Percentiles rank a stretch among this genome's conserved stretches.
Conservation (phyloP, 495 filamentous ascomycete genomes). For the Chlorociboria aeruginascens region DNA sequence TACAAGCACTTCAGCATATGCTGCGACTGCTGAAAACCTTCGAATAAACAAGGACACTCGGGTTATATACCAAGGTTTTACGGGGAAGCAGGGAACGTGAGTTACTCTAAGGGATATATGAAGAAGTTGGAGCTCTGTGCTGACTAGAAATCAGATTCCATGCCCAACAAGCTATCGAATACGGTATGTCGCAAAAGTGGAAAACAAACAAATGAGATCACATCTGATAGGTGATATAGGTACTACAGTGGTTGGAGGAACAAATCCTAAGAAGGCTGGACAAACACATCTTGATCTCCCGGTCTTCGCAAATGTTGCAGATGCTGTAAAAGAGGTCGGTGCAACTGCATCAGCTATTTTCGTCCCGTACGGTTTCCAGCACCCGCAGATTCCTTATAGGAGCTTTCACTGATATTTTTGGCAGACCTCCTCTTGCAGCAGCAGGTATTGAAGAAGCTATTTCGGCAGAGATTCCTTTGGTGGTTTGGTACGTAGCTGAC, state of each 20-base stretch:
- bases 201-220: conserved; percentile 12
- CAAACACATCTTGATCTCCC: conserved; percentile 78
- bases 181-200: conserved; percentile 49
- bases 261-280: conserved; percentile 98
- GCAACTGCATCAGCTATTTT: conserved; percentile 92
- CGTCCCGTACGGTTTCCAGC: conserved; percentile 58
- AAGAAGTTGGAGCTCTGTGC: conserved; percentile 5
- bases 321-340: conserved; percentile 85
- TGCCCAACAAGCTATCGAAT: conserved; percentile 93
- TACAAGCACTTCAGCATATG: conserved; percentile 48
- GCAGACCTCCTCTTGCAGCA: conserved; percentile 78
- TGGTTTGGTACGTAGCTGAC: conserved; percentile 58
- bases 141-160: conserved; percentile 59
- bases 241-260: conserved; percentile 94
- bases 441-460: conserved; percentile 96
- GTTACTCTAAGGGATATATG: conserved; percentile 25
- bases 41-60: conserved; percentile 85
- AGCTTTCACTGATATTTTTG: conserved; percentile 7
- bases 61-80: conserved; percentile 96
- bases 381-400: not conserved
- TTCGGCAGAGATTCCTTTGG: conserved; percentile 77
- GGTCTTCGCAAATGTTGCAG: conserved; percentile 81
- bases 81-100: conserved; percentile 96
- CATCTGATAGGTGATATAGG: conserved; percentile 37
- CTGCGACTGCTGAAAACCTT: conserved; percentile 76